phyloP scores from a whole-genome alignment of 2,329 filamentous ascomycete species.

The Fusarium sp. region DNA sequence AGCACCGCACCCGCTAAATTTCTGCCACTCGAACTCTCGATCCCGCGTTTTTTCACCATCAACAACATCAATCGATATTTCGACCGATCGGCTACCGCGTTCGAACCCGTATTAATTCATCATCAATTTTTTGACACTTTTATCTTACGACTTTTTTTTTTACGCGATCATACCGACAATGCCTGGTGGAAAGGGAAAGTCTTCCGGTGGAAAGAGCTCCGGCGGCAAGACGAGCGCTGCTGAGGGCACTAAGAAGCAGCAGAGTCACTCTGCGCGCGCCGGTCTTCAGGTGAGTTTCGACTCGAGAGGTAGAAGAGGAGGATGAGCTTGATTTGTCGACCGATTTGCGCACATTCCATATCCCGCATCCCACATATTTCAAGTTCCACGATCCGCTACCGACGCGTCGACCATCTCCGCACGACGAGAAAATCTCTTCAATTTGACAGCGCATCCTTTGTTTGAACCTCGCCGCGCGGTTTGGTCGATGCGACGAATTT shows the following conservation, averaged over 20 bases:
- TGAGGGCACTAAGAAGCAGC: constrained; percentile 83
- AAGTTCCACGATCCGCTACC: constrained; percentile 31
- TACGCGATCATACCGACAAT: constrained; percentile 55
- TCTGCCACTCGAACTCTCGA: constrained; percentile 44
- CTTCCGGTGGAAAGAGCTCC: constrained; percentile 86
- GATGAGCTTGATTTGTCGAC: constrained; percentile 22
- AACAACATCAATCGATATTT: constrained; percentile 42
- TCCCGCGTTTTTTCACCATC: constrained; percentile 44
- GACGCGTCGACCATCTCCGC: constrained; percentile 43
- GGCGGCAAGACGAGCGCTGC: constrained; percentile 77
- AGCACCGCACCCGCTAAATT: constrained; percentile 47
- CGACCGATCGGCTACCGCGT: constrained; percentile 36
- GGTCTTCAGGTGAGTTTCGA: constrained; percentile 84
- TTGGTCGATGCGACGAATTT: constrained; percentile 17
- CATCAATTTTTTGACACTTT: constrained; percentile 22
- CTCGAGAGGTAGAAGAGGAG: constrained; percentile 4
- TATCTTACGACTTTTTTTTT: constrained; percentile 39
- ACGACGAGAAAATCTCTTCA: constrained; percentile 36
- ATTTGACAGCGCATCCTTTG: constrained; percentile 13
- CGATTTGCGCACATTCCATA: constrained; percentile 42
- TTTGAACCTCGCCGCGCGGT: constrained; percentile 2
- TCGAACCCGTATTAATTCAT: constrained; percentile 37
- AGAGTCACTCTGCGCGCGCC: constrained; percentile 95
- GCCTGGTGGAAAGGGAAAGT: constrained; percentile 94
- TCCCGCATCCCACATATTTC: constrained; percentile 42